A percentile compares a stretch with the other conserved stretches of the same genome.
Conservation (phyloP, 2,329 filamentous ascomycete species). For the Aspergillus tanneri region DNA sequence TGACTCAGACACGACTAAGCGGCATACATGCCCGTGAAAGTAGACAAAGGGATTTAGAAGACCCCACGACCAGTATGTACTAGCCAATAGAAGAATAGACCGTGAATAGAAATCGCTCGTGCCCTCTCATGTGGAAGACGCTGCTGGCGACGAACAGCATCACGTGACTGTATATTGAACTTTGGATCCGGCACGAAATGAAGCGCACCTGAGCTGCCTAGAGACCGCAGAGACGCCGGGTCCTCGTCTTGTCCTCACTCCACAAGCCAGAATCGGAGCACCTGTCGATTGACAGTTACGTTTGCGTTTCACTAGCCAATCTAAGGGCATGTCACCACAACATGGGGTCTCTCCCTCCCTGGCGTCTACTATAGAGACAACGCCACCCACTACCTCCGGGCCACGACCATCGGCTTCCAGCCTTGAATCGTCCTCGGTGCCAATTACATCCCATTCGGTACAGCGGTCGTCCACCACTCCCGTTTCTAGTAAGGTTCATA, state of each 20-base stretch:
- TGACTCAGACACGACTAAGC: background rate
- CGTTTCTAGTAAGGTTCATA: slow-evolving; percentile 17
- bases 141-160: slow-evolving; percentile 4
- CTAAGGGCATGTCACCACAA: slow-evolving; percentile 26
- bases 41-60: background rate
- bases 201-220: background rate
- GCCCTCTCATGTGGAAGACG: background rate
- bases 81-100: background rate
- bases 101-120: background rate
- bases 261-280: background rate
- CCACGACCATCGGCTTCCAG: slow-evolving; percentile 16
- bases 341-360: slow-evolving; percentile 22
- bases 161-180: slow-evolving; percentile 34
- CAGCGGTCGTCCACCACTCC: slow-evolving; percentile 10
- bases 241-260: background rate
- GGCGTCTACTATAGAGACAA: slow-evolving; percentile 27
- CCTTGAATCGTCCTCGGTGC: slow-evolving; percentile 11
- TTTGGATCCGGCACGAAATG: slow-evolving; percentile 21
- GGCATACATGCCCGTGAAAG: too few relatives aligned
- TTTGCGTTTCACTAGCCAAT: background rate
- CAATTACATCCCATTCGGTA: slow-evolving; percentile 9
- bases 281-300: background rate
- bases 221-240: background rate
- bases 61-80: background rate
- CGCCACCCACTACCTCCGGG: slow-evolving; percentile 16